Conservation (phyloP, 768 basidiomycete species). For the Serendipita sp. region DNA sequence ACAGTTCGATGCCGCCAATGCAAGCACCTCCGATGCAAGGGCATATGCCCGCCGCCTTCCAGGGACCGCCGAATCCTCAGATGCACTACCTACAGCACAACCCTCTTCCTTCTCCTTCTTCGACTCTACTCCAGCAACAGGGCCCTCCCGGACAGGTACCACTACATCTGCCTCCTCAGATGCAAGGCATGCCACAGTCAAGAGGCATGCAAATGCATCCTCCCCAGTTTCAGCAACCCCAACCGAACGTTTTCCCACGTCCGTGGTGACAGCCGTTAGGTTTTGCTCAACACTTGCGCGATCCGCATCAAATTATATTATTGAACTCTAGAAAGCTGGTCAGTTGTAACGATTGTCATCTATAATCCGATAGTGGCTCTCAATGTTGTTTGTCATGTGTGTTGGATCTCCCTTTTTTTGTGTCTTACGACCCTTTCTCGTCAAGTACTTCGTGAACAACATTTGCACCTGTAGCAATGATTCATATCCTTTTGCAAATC, state of each 20-base stretch:
- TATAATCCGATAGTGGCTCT: background rate
- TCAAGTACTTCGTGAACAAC: slow-evolving; percentile 3
- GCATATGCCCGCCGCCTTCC: slow-evolving; percentile 8
- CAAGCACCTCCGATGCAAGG: slow-evolving; percentile 32
- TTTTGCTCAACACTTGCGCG: background rate
- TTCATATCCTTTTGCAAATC: background rate
- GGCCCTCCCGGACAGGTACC: background rate
- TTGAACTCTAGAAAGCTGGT: too few species aligned
- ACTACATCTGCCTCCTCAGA: background rate
- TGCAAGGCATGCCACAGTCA: slow-evolving; percentile 25
- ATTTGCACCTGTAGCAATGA: background rate
- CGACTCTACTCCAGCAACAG: background rate
- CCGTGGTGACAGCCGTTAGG: background rate
- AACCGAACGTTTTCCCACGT: background rate
- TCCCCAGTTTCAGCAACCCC: background rate
- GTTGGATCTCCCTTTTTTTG: background rate
- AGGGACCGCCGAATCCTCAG: slow-evolving; percentile 24
- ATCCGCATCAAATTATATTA: background rate
- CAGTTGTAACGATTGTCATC: background rate
- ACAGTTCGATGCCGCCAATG: slow-evolving; percentile 22
- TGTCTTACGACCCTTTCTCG: background rate
- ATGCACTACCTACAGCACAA: slow-evolving; percentile 48
- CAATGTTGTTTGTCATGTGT: background rate
- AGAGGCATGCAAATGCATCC: slow-evolving; percentile 34
- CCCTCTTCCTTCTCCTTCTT: slow-evolving; percentile 43